Conservation (phyloP, 805 yeast genomes). For the Kockiozyma suomiensis region DNA sequence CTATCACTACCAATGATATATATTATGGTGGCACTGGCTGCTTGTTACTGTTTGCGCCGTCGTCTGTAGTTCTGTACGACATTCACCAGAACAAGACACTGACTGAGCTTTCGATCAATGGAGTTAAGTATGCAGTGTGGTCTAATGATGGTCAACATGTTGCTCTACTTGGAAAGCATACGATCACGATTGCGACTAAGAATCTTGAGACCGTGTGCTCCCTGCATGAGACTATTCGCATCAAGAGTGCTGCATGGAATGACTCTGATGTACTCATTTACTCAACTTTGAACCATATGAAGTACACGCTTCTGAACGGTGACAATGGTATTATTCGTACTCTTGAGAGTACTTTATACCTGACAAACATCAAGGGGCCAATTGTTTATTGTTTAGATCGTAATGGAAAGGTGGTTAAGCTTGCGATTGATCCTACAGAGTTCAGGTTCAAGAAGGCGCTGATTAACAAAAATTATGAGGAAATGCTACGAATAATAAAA, state of each 20-base stretch:
- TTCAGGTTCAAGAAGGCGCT: conserved; percentile 93
- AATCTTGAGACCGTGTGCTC: conserved; percentile 76
- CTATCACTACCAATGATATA: conserved; percentile 64
- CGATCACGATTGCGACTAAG: conserved; percentile 82
- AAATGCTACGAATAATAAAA: conserved; percentile 85
- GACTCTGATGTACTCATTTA: conserved; percentile 88
- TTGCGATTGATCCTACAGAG: conserved; percentile 92
- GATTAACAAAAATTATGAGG: conserved; percentile 84
- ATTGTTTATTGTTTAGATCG: conserved; percentile 82
- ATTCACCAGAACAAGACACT: conserved; percentile 87
- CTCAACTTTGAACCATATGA: conserved; percentile 93
- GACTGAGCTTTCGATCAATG: conserved; percentile 66
- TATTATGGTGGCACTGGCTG: conserved; percentile 74
- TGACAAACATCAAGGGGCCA: conserved; percentile 68
- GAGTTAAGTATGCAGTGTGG: conserved; percentile 88
- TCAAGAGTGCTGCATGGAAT: conserved; percentile 98
- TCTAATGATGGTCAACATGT: conserved; percentile 82
- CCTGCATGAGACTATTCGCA: conserved; percentile 93
- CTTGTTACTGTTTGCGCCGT: conserved; percentile 70
- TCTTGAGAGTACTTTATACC: conserved; percentile 81
- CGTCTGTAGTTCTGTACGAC: conserved; percentile 79
- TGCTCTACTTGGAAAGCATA: conserved; percentile 89
- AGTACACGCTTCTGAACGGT: conserved; percentile 89
- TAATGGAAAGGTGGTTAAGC: conserved; percentile 76
- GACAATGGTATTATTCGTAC: conserved; percentile 95